These are phyloP conservation scores for Aurifilum marmelostoma DNA, from an alignment of 2,329 filamentous ascomycete species.

Conservation along the genomic window DNA sequence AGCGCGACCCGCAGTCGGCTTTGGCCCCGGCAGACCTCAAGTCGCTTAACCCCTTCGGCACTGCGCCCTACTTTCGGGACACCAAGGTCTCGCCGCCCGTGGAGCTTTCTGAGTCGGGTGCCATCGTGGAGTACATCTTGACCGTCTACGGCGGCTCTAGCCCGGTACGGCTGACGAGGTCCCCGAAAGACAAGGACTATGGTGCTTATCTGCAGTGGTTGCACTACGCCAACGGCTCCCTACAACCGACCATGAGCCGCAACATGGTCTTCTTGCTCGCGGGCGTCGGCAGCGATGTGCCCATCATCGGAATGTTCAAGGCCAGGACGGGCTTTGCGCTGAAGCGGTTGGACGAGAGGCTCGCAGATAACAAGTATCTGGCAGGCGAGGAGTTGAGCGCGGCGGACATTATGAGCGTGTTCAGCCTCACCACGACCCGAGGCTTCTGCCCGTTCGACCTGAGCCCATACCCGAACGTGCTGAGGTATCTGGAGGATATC, in stretches of 20 bases:
- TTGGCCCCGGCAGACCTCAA: constrained; percentile 45
- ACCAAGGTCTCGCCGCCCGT: constrained; percentile 44
- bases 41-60: constrained; percentile 52
- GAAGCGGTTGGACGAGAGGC: constrained; percentile 50
- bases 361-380: constrained; percentile 55
- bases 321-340: constrained; percentile 38
- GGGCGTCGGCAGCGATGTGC: constrained; percentile 35
- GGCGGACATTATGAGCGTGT: constrained; percentile 68
- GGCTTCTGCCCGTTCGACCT: constrained; percentile 50
- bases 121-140: constrained; percentile 65
- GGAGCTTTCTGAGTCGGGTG: constrained; percentile 59
- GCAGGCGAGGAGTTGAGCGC: constrained; percentile 65
- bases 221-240: constrained; percentile 54
- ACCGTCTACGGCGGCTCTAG: constrained; percentile 33
- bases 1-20: constrained; percentile 36
- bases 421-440: constrained; percentile 63
- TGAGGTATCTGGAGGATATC: constrained; percentile 51
- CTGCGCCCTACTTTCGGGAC: constrained; percentile 64
- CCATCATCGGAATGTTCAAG: constrained; percentile 36
- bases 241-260: constrained; percentile 19
- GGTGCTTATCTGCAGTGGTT: constrained; percentile 68
- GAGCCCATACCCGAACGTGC: constrained; percentile 44
- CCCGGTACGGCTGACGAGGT: constrained; percentile 36
- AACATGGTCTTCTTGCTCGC: constrained; percentile 43
- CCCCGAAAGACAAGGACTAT: constrained; percentile 57